Base-by-base conservation (phyloP, 306 rosid species). In the Dryas drummondii region DNA sequence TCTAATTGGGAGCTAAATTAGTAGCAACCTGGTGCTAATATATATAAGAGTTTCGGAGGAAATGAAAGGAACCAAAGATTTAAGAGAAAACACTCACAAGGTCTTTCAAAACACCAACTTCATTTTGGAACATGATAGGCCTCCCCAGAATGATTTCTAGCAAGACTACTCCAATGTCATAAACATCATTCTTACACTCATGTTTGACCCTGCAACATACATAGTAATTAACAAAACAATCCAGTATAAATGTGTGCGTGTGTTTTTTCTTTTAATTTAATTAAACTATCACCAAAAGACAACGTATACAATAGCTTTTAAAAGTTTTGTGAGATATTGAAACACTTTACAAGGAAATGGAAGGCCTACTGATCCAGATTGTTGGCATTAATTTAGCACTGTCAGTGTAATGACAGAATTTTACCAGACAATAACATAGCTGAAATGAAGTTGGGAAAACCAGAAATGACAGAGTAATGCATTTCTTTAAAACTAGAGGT, bases 121-220 rank as follows among this genome's bases (percentile, higher is more conserved):
- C 99, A 75, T 90, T 84, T 76, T 83, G 87, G 85, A 91, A 92
- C 87, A 87, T 85, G 75, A 94, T 78, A 40, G 96, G 89, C 74
- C 99, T 83, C 73, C 99, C 99, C 52, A 92, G 63, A 81, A 92
- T 90, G 82, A 91, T 81, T 84, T 94, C 99, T 42, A 90, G 87
- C 82, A 92, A 78, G 81, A 94, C 83, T 63, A 88, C 96, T 52
- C 99, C 99, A 75, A 92, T 88, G 84, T 90, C 97, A 67, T 88
- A 88, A 68, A 94, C 90, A 77, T 94, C 97, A 81, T 82, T 85
- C 91, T 94, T 90, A 71, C 88, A 96, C 10, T 66, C 91, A 72
- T 86, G 83, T 26, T 81, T 80, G 44, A 67, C 80, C 82, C 97
- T 94, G 87, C 79, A 76, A 68, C 12, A 7, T 27, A 76, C 9